Percentiles rank a stretch among this genome's conserved stretches.
These are phyloP conservation scores for Botrytis medusae DNA, from an alignment of 2,329 filamentous ascomycete species.

Conservation along the genomic window DNA sequence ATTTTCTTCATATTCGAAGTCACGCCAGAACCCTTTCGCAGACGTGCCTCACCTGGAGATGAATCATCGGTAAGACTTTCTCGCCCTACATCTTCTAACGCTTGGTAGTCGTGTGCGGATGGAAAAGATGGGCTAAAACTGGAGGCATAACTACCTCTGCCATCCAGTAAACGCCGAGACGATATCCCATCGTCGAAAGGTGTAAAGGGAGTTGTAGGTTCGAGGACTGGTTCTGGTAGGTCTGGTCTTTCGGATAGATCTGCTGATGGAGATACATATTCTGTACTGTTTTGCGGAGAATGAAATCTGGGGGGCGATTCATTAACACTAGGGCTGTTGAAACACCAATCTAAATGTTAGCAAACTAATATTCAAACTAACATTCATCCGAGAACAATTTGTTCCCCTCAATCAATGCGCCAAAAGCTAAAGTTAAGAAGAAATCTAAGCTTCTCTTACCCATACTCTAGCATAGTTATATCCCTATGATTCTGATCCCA, in stretches of 20 bases:
- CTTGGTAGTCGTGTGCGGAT: slow-evolving; percentile 6
- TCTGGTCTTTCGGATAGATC: slow-evolving; percentile 14
- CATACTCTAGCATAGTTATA: slow-evolving; percentile 17
- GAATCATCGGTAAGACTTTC: not conserved
- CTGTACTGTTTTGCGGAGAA: not conserved
- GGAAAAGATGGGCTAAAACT: not conserved
- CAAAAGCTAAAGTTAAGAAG: not conserved
- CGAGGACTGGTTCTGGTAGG: not conserved
- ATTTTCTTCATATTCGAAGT: slow-evolving; percentile 15
- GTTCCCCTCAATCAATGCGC: not conserved
- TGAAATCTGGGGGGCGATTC: not conserved
- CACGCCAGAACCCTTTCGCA: not conserved
- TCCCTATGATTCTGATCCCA: slow-evolving; percentile 22
- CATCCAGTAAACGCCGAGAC: not conserved
- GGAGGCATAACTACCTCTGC: slow-evolving; percentile 1
- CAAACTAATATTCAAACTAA: not conserved
- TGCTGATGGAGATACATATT: slow-evolving; percentile 9
- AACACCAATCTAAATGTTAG: not conserved
- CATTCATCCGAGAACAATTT: not conserved
- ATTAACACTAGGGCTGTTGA: not conserved
- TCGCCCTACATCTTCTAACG: not conserved
- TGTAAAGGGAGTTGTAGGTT: not conserved
- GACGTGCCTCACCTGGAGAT: not conserved
- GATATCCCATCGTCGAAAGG: slow-evolving; percentile 3
- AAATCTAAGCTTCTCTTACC: not conserved